Base-by-base conservation (phyloP, 495 filamentous ascomycete species). In the Extremus antarcticus region DNA sequence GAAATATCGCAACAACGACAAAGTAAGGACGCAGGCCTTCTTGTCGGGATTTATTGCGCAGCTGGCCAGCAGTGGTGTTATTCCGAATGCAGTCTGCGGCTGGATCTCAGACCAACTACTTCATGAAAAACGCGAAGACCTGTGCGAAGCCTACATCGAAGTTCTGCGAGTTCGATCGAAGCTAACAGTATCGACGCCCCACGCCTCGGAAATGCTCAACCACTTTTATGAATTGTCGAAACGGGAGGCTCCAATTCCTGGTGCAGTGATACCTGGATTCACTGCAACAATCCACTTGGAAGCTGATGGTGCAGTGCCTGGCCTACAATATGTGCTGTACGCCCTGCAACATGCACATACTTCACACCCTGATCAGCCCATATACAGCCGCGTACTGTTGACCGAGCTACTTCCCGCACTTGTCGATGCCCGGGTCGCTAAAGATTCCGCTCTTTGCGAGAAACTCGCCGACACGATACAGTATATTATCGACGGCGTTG, bases 121-220 rank as follows among this genome's bases (percentile, higher is more conserved):
- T 1, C 50, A 51, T 40, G 61, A 60, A 39, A 24, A 20, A 11
- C 49, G 57, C 29, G 50, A 58, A 21, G 61, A 60, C n/a, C 43
- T 63, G 16, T 50, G 57, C 39, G 54, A 63, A 24, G 61, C 61
- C 3, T 63, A 63, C 25, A 24, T 58, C 10, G 43, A 47, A 15
- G 35, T 58, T 47, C 38, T 24, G 51, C 32, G 11, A 7, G 29
- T 35, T 35, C 29, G 4, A 4, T 35, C 29, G 13, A 35, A 4
- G 29, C 7, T 13, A 35, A 35, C 7, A 35, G 29, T 35, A 4
- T 35, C 7, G 29, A 35, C 29, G n/a, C 29, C 4, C 7, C 29
- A 13, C 4, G 29, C 13, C 29, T 35, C 29, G 29, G 7, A 4
- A 13, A 4, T 4, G 7, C 29, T 35, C 29, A 35, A 4, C 29